Evolutionary conservation across 768 basidiomycete genomes (phyloP), one percentile per base, ranked within the genome.

Genomic region (Suillus sp.): DNA sequence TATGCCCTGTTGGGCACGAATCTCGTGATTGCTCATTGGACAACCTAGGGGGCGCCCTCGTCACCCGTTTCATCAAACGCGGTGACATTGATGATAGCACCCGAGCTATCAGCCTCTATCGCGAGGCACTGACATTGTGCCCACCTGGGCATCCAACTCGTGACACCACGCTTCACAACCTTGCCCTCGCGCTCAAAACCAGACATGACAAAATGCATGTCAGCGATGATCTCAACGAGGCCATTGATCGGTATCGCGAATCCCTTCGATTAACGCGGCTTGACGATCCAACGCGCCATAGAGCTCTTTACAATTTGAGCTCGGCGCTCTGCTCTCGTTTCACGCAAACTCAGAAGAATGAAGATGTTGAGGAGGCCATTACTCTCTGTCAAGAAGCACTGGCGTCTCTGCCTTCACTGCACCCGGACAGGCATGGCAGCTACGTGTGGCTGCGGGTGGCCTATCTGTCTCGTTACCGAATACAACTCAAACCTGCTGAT

Each of bases 21-120:
- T 11, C 0, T n/a, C 20, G n/a, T 11, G 3, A n/a, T n/a, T 0
- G 0, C 0, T 10, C n/a, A 43, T 43, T 43, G n/a, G 1, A n/a
- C 4, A 43, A 4, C n/a, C 9, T 43, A n/a, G 43, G 43, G 1
- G 1, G 4, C 1, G n/a, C 43, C 9, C 43, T 43, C 1, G 3
- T 0, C 9, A 4, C 1, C 20, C n/a, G 10, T 43, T 42, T 42
- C 7, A 7, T 1, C 0, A 6, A 20, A 20, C 0, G 7, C 7
- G 40, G 40, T 2, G 40, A 20, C 6, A 2, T 42, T 20, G 2
- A 8, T 20, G 40, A 42, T 42, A 20, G 8, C 2, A 20, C 8
- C 40, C 18, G 18, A 42, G 40, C 42, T 10, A n/a, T 43, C 20
- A 43, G 43, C 43, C 43, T 43, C 43, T 10, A 0, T 11, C 43